phyloP scores from a whole-genome alignment of 2,329 filamentous ascomycete species.

The Fusarium floridanum region DNA sequence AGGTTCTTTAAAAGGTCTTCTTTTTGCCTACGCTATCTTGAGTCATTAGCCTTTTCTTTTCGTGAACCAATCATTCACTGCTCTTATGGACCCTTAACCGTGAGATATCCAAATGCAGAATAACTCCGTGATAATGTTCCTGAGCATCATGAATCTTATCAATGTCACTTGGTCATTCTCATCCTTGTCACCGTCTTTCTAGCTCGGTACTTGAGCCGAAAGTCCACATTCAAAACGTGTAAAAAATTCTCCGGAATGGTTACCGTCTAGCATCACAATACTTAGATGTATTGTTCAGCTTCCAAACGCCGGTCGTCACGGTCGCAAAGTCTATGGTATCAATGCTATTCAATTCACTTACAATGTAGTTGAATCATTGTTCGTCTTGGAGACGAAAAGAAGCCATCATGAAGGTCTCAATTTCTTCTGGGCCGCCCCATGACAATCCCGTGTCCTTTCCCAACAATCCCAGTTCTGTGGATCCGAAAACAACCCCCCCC shows the following conservation, averaged over 20 bases:
- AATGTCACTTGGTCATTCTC: not conserved
- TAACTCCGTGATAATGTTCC: slow-evolving; percentile 32
- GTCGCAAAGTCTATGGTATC: not conserved
- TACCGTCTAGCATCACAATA: not conserved
- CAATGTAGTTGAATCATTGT: not conserved
- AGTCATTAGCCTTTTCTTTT: not conserved
- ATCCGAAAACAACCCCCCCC: slow-evolving; percentile 9
- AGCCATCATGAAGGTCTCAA: slow-evolving; percentile 12
- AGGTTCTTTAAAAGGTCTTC: not conserved
- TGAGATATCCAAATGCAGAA: not conserved
- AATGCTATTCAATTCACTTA: not conserved
- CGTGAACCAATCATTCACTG: not conserved
- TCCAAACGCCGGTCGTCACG: not conserved
- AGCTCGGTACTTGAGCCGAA: not conserved
- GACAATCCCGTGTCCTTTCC: slow-evolving; percentile 10
- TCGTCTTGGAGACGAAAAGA: not conserved
- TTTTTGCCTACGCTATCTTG: not conserved
- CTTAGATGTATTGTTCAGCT: not conserved
- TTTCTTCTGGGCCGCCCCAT: slow-evolving; percentile 8
- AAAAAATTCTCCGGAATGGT: not conserved
- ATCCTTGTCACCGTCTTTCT: not conserved
- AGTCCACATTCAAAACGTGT: not conserved
- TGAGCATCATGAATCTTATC: slow-evolving; percentile 34
- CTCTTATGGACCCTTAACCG: not conserved
- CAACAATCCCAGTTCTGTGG: slow-evolving; percentile 37